phyloP scores from a whole-genome alignment of 1,284 basidiomycete species.

The Cryptococcus maquisensis region DNA sequence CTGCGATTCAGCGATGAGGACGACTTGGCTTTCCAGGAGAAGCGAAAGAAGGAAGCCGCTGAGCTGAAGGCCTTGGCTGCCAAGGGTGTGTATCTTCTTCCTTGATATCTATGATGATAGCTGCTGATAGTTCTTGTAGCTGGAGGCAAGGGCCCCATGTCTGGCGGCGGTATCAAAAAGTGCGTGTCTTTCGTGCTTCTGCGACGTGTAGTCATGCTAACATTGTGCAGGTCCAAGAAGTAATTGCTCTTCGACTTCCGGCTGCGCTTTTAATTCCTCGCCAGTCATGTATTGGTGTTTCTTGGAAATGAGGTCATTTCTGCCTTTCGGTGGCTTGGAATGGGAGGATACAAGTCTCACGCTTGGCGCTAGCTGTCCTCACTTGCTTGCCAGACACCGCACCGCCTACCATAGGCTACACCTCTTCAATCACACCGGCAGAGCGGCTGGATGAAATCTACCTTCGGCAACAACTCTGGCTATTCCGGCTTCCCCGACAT shows the following conservation, averaged over 20 bases:
- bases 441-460: too few relatives aligned
- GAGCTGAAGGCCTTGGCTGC: constrained; percentile 31
- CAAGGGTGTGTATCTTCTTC: constrained; percentile 28
- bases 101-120: not conserved
- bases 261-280: too few relatives aligned
- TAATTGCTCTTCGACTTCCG: not conserved
- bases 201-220: not conserved
- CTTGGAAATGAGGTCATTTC: too few relatives aligned
- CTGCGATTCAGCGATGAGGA: constrained; percentile 29
- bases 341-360: too few relatives aligned
- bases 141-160: constrained; percentile 33
- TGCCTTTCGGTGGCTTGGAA: too few relatives aligned
- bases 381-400: too few relatives aligned
- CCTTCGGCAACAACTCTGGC: too few relatives aligned
- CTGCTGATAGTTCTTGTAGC: constrained; percentile 13
- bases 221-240: not conserved
- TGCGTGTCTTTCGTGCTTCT: constrained; percentile 15
- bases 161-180: constrained; percentile 43
- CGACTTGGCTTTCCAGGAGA: constrained; percentile 32
- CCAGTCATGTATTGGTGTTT: too few relatives aligned
- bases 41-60: constrained; percentile 33
- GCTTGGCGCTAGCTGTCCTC: too few relatives aligned
- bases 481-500: too few relatives aligned
- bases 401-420: too few relatives aligned
- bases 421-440: too few relatives aligned